Base-by-base conservation (phyloP, 257 asterid species). In the Orobanche coerulescens region DNA sequence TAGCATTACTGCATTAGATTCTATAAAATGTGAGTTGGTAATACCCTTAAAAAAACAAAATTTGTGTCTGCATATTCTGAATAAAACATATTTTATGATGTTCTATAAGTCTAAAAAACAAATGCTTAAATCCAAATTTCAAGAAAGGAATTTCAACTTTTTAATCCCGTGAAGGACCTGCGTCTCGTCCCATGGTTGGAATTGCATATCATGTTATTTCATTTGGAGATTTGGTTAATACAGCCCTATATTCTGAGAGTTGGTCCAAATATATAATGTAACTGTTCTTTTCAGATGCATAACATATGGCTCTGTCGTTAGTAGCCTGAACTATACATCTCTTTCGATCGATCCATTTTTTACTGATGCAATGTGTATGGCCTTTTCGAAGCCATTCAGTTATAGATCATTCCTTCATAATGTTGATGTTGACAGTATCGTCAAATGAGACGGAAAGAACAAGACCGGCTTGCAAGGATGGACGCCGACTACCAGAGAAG, bases 401-500 rank as follows among this genome's bases (percentile, higher is more conserved):
- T 10, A 20, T 6, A 20, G 4, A 13, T 34, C 4, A 11, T 48
- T 9, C 8, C n/a, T 1, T 4, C 36, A 4, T 34, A 26, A 24
- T 44, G 2, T 78, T 54, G 10, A 37, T 71, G 66, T 42, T 52
- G 55, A 64, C 82, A 88, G 98, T 92, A 92, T 77, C 93, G 96
- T 24, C 98, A 92, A 79, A 92, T 92, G 98, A 84, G 98, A 76
- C 80, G 95, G 48, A 92, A 85, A 74, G 98, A 92, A 71, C 98
- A 92, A 75, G 98, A 92, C 36, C 81, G 98, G 40, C 85, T 88
- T 69, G 73, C 94, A n/a, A 84, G 96, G 83, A 88, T 92, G 98
- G 98, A 92, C 15, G 87, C 30, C 30, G 96, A 92, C 77, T 65
- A 70, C 78, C 81, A 75, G 78, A 92, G 61, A 75, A 77, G 93